Conservation (phyloP, 2,329 filamentous ascomycete species). For the Colletotrichum siamense region DNA sequence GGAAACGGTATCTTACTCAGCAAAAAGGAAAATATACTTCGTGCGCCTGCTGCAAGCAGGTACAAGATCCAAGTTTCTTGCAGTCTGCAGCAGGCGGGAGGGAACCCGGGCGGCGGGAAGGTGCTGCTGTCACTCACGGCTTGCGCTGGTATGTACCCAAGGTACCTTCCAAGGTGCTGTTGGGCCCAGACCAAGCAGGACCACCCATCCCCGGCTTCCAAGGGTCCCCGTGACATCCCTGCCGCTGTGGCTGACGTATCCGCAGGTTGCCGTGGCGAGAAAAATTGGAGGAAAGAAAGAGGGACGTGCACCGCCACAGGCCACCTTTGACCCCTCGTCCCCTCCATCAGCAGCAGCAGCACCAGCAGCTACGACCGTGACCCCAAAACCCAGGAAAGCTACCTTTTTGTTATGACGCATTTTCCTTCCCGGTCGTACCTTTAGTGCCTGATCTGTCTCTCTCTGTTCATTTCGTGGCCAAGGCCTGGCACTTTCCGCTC, state of each 20-base stretch:
- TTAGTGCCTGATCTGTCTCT: constrained; percentile 11
- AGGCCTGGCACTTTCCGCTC: constrained; percentile 7
- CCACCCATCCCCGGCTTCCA: not conserved
- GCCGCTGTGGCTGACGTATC: constrained; percentile 7
- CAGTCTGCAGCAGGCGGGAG: not conserved
- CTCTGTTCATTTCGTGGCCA: constrained; percentile 11
- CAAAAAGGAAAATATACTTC: not conserved
- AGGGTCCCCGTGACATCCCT: not conserved
- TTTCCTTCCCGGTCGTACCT: constrained; percentile 6
- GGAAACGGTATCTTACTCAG: not conserved
- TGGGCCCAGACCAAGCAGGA: not conserved
- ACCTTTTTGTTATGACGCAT: constrained; percentile 35
- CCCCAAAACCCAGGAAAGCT: constrained; percentile 2
- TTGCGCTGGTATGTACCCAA: not conserved
- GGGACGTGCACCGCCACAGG: constrained; percentile 29
- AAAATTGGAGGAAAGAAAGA: constrained; percentile 10
- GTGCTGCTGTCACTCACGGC: not conserved
- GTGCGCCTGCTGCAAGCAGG: not conserved
- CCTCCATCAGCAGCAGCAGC: constrained; percentile 11
- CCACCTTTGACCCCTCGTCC: constrained; percentile 19
- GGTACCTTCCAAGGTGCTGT: not conserved
- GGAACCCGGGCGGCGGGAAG: not conserved
- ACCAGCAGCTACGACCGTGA: not conserved
- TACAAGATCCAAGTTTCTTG: not conserved
- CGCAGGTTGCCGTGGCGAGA: constrained; percentile 17